phyloP scores from a whole-genome alignment of 2,329 filamentous ascomycete genomes.

The Aspergillus uvarum region DNA sequence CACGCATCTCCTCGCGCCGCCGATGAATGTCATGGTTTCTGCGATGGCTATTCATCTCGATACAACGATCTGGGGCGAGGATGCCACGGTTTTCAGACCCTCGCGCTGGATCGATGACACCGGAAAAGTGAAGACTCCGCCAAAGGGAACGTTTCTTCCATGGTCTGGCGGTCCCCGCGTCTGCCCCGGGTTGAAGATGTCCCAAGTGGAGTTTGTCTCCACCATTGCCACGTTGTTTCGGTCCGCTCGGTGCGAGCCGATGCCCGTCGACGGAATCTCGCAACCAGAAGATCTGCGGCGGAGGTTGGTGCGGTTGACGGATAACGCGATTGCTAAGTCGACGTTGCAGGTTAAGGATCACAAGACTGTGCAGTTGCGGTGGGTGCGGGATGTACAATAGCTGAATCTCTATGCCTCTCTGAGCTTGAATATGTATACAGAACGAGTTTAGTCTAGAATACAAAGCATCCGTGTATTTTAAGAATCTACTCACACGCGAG shows the following conservation, averaged over 20 bases:
- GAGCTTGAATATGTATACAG: too few species aligned
- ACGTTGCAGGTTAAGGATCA: conserved; percentile 7
- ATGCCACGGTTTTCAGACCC: conserved; percentile 7
- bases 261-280: background rate
- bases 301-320: background rate
- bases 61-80: conserved; percentile 2
- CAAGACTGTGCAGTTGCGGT: conserved; percentile 1
- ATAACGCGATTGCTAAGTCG: background rate
- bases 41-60: conserved; percentile 3
- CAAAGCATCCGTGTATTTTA: too few species aligned
- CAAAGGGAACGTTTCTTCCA: conserved; percentile 46
- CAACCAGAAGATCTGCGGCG: background rate
- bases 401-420: too few species aligned
- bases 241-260: conserved; percentile 21
- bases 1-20: conserved; percentile 32
- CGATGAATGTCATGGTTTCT: conserved; percentile 32
- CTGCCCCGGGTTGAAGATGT: conserved; percentile 56
- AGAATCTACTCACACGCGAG: too few species aligned
- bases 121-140: conserved; percentile 33
- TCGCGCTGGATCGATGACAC: conserved; percentile 20
- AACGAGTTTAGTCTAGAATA: too few species aligned
- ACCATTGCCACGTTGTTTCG: too few species aligned
- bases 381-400: background rate
- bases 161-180: conserved; percentile 53
- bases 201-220: too few species aligned